Percentiles rank a stretch among this genome's conserved stretches.
These are phyloP conservation scores for Syncephalastrum racemosum DNA, from an alignment of 371 early-diverging fungal species.

Conservation along the genomic window DNA sequence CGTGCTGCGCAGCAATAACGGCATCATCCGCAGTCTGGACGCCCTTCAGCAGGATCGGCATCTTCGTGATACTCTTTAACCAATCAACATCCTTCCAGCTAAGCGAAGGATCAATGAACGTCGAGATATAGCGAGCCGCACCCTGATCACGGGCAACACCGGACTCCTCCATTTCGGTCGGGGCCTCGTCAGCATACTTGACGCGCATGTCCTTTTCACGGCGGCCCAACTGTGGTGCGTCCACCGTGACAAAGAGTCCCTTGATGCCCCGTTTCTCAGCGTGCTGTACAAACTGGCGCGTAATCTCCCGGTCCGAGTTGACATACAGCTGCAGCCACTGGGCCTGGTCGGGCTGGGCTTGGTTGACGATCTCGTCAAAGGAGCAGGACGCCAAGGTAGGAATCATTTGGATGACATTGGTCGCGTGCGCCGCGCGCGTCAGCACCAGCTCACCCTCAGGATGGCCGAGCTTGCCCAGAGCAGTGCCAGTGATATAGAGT, in stretches of 20 bases:
- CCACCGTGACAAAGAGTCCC: constrained; percentile 87
- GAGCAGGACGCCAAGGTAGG: constrained; percentile 78
- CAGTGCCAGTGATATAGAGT: constrained; percentile 58
- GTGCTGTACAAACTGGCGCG: constrained; percentile 66
- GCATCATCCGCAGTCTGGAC: constrained; percentile 90
- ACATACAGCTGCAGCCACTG: constrained; percentile 92
- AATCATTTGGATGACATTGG: constrained; percentile 60
- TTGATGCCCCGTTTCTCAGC: constrained; percentile 84
- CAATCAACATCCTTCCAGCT: constrained; percentile 86
- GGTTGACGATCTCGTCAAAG: constrained; percentile 55
- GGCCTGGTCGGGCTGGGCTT: constrained; percentile 34
- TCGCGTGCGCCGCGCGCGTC: constrained; percentile 56
- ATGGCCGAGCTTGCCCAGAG: constrained; percentile 72
- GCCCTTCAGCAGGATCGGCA: constrained; percentile 92
- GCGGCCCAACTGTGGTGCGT: constrained; percentile 86
- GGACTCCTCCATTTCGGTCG: constrained; percentile 26
- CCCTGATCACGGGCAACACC: constrained; percentile 49
- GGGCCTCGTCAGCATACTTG: constrained; percentile 42
- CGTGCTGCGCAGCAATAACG: constrained; percentile 73
- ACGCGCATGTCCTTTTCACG: constrained; percentile 88
- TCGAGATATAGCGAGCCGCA: constrained; percentile 72
- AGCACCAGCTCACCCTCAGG: constrained; percentile 73
- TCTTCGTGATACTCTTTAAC: constrained; percentile 74
- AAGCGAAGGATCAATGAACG: constrained; percentile 75
- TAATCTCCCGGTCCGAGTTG: constrained; percentile 73